phyloP scores from a whole-genome alignment of 2,329 filamentous ascomycete genomes.

The Chaetomium olivaceum region DNA sequence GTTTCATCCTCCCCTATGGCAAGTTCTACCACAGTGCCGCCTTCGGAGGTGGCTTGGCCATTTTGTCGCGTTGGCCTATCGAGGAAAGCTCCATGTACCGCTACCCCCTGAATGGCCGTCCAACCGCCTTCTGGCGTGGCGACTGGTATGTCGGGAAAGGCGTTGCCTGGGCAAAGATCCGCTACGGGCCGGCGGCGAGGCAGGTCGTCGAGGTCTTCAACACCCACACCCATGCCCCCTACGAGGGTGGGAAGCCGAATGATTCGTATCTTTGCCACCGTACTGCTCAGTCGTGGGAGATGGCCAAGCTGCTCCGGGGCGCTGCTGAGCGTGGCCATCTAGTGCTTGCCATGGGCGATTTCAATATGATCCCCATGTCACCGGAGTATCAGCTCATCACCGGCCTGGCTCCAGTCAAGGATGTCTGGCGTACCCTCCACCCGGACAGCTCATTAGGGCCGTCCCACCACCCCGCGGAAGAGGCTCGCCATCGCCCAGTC shows the following conservation, averaged over 20 bases:
- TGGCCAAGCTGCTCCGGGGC: conserved; percentile 81
- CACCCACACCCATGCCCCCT: conserved; percentile 87
- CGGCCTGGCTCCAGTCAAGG: conserved; percentile 72
- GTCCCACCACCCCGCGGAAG: conserved; percentile 66
- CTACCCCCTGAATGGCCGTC: conserved; percentile 90
- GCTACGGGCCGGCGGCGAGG: conserved; percentile 62
- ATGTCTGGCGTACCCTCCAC: conserved; percentile 82
- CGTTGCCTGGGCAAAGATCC: conserved; percentile 78
- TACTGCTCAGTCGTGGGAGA: conserved; percentile 91
- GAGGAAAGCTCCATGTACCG: conserved; percentile 81
- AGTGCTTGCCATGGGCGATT: conserved; percentile 85
- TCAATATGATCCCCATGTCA: conserved; percentile 92
- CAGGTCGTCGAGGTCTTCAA: conserved; percentile 87
- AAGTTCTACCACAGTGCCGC: conserved; percentile 92
- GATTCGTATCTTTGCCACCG: conserved; percentile 90
- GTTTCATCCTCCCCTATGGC: conserved; percentile 75
- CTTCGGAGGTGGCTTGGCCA: conserved; percentile 85
- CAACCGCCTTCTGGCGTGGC: conserved; percentile 89
- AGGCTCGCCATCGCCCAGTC: conserved; percentile 63
- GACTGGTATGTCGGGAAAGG: conserved; percentile 98
- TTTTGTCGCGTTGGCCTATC: conserved; percentile 90
- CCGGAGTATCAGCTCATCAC: conserved; percentile 82
- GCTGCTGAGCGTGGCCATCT: conserved; percentile 80
- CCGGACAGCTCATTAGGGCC: conserved; percentile 81
- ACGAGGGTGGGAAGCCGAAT: conserved; percentile 69